A percentile compares a stretch with the other conserved stretches of the same genome.
phyloP scores from a whole-genome alignment of 2,329 filamentous ascomycete species.

The Ascochyta koolunga region DNA sequence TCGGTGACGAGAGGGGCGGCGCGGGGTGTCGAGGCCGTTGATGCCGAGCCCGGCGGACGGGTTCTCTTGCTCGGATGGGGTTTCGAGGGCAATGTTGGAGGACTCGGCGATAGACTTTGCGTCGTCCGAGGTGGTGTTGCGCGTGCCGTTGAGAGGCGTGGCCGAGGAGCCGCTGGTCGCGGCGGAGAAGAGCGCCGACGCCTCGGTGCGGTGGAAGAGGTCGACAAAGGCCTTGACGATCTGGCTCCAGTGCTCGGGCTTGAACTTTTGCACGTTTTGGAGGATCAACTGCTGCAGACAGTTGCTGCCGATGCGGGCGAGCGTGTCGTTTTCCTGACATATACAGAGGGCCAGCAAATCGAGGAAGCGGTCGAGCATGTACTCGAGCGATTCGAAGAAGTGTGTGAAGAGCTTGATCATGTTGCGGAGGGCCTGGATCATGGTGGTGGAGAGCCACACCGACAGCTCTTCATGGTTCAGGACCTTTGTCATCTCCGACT shows the following conservation, averaged over 20 bases:
- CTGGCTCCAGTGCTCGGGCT: slow-evolving; percentile 85
- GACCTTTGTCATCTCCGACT: slow-evolving; percentile 94
- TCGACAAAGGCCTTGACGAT: slow-evolving; percentile 96
- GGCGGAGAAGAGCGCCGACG: slow-evolving; percentile 94
- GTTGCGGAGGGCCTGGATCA: slow-evolving; percentile 97
- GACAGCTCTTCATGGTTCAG: slow-evolving; percentile 96
- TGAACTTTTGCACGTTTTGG: slow-evolving; percentile 94
- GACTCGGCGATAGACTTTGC: slow-evolving; percentile 51
- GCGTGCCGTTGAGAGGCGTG: slow-evolving; percentile 58
- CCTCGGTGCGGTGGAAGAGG: slow-evolving; percentile 91
- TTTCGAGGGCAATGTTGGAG: slow-evolving; percentile 43
- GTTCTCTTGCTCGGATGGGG: slow-evolving; percentile 35
- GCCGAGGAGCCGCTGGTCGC: slow-evolving; percentile 56
- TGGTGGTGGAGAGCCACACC: slow-evolving; percentile 97
- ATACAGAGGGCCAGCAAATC: slow-evolving; percentile 95
- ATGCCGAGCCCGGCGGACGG: slow-evolving; percentile 53
- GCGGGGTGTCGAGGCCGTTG: slow-evolving; percentile 46
- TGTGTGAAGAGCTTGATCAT: slow-evolving; percentile 99
- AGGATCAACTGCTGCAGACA: slow-evolving; percentile 95
- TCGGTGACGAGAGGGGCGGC: slow-evolving; percentile 41
- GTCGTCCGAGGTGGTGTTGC: slow-evolving; percentile 50
- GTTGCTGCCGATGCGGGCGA: slow-evolving; percentile 96
- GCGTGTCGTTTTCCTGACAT: slow-evolving; percentile 98
- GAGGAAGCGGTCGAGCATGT: slow-evolving; percentile 97
- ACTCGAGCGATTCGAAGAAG: slow-evolving; percentile 94